These are phyloP conservation scores for Xylona heveae DNA, from an alignment of 495 filamentous ascomycete genomes.

Conservation along the genomic window DNA sequence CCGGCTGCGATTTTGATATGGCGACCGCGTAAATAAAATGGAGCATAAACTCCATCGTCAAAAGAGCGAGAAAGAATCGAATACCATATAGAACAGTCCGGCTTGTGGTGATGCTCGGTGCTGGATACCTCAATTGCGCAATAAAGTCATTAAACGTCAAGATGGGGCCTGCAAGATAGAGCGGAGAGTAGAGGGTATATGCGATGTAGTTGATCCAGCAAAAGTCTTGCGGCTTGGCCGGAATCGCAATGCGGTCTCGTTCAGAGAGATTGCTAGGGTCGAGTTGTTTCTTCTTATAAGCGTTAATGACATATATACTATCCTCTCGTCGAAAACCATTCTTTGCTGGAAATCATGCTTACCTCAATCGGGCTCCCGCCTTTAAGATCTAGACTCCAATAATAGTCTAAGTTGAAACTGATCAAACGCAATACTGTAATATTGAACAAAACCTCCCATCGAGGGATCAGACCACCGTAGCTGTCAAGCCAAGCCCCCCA, in stretches of 20 bases:
- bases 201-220: constrained; percentile 68
- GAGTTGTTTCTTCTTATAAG: constrained; percentile 90
- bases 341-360: constrained; percentile 15
- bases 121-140: constrained; percentile 55
- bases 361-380: constrained; percentile 66
- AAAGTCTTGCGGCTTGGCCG: constrained; percentile 49
- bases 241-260: constrained; percentile 58
- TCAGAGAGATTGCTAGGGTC: constrained; percentile 73
- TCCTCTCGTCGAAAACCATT: too few species aligned
- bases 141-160: constrained; percentile 97
- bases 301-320: constrained; percentile 26
- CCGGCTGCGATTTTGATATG: constrained; percentile 60
- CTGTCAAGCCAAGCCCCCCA: constrained; percentile 50
- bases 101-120: constrained; percentile 37
- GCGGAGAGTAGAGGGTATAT: constrained; percentile 74
- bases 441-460: constrained; percentile 95
- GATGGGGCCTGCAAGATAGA: constrained; percentile 86
- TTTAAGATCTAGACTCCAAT: constrained; percentile 62
- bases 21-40: constrained; percentile 89
- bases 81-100: constrained; percentile 63
- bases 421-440: constrained; percentile 84
- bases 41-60: constrained; percentile 86
- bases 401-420: constrained; percentile 93
- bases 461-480: constrained; percentile 57
- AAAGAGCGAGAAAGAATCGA: constrained; percentile 58